phyloP scores from a whole-genome alignment of 176 grass and related monocot genomes.

The Triticum urartu region DNA sequence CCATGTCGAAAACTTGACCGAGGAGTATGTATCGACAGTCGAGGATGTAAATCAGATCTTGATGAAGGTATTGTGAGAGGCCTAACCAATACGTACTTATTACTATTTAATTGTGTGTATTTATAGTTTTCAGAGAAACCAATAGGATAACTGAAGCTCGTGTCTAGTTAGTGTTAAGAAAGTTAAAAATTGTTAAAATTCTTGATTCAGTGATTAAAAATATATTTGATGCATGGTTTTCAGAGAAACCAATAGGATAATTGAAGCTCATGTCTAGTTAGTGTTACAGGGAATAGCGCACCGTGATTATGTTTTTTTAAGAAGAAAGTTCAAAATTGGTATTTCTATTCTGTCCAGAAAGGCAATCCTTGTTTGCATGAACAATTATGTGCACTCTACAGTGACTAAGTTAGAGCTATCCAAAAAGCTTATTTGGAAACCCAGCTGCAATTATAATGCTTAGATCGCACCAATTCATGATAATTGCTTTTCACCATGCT shows the following conservation, averaged over 20 bases:
- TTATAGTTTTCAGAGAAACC: neutral
- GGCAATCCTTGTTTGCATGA: neutral
- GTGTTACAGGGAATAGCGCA: neutral
- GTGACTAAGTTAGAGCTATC: neutral
- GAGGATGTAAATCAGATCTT: conserved; percentile 88
- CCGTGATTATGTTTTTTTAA: neutral
- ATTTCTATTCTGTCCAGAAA: neutral
- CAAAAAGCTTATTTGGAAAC: neutral
- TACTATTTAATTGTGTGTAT: neutral
- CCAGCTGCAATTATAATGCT: neutral
- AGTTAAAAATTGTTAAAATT: neutral
- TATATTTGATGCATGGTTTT: neutral
- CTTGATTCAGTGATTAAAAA: neutral
- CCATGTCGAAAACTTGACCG: conserved; percentile 84
- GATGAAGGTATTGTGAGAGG: conserved; percentile 64
- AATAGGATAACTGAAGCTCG: neutral
- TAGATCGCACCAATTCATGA: neutral
- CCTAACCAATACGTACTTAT: neutral
- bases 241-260: neutral
- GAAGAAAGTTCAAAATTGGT: neutral
- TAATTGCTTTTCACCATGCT: neutral
- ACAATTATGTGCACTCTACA: neutral
- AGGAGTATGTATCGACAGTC: conserved; percentile 77
- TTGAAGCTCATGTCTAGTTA: neutral
- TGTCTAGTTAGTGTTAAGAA: neutral